These are phyloP conservation scores for Backusella parvicylindrica DNA, from an alignment of 192 early-diverging fungal species.

Conservation along the genomic window DNA sequence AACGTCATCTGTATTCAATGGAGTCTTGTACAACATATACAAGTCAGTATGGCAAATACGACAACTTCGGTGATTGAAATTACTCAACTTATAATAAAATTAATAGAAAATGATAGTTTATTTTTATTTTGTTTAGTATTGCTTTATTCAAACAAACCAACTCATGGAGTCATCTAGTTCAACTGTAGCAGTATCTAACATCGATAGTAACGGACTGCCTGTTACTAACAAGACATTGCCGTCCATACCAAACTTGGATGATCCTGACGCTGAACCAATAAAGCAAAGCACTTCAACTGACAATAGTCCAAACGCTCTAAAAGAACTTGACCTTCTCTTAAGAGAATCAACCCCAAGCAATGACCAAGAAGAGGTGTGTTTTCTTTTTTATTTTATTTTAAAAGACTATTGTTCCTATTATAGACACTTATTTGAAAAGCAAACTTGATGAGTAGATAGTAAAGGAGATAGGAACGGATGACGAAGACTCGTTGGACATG, in stretches of 20 bases:
- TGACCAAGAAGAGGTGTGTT: not conserved
- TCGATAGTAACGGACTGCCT: not conserved
- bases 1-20: too few species aligned
- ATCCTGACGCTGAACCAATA: not conserved
- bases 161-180: not conserved
- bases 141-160: not conserved
- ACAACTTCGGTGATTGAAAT: too few species aligned
- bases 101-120: not conserved
- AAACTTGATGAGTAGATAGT: not conserved
- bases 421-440: not conserved
- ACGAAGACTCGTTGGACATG: slow-evolving; percentile 7
- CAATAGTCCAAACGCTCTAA: not conserved
- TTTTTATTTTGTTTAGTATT: not conserved
- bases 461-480: not conserved
- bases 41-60: too few species aligned
- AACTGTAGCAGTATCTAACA: not conserved
- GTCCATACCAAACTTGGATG: not conserved
- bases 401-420: not conserved
- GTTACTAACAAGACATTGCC: not conserved
- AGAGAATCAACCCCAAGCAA: not conserved
- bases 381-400: not conserved
- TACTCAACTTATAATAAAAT: too few species aligned
- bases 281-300: not conserved
- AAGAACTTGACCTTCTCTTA: not conserved
- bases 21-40: too few species aligned